phyloP scores from a whole-genome alignment of 2,329 filamentous ascomycete genomes.

The Fusarium odoratissimum region DNA sequence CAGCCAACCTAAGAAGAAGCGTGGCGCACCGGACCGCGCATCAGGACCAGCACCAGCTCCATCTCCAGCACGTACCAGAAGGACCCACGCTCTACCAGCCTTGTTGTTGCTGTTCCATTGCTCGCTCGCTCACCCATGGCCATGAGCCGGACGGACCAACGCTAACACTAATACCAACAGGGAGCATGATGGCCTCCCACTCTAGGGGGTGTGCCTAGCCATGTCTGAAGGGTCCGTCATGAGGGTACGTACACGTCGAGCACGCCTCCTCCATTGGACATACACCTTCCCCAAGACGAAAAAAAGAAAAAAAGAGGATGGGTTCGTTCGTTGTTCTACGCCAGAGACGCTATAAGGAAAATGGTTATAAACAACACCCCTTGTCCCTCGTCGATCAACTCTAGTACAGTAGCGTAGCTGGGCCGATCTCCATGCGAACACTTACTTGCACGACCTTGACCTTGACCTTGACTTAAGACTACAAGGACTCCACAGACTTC shows the following conservation, averaged over 20 bases:
- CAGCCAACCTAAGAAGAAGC: conserved; percentile 17
- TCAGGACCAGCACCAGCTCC: conserved; percentile 8
- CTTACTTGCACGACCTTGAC: conserved; percentile 39
- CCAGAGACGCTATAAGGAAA: conserved; percentile 30
- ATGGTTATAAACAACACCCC: conserved; percentile 40
- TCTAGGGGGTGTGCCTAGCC: conserved; percentile 7
- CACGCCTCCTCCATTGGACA: conserved; percentile 2
- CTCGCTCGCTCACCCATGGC: not conserved
- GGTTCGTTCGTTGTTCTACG: conserved; percentile 23
- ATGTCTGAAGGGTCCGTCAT: conserved; percentile 19
- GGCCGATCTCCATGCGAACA: conserved; percentile 46
- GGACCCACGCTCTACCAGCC: conserved; percentile 20
- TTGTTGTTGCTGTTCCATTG: conserved; percentile 4
- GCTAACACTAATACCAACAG: conserved; percentile 12
- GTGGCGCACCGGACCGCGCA: conserved; percentile 39
- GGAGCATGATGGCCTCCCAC: conserved; percentile 1
- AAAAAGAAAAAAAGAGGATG: conserved; percentile 13
- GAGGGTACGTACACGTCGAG: not conserved
- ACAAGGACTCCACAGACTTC: conserved; percentile 41
- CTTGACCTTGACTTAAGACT: conserved; percentile 31
- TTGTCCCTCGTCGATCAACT: conserved; percentile 42
- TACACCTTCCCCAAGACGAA: conserved; percentile 20
- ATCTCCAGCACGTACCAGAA: not conserved
- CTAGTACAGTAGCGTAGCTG: conserved; percentile 37
- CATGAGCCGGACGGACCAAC: conserved; percentile 16